Evolutionary conservation across 305 asterid genomes (phyloP), one percentile per base, ranked within the genome.

Genomic region (Euphrasia arctica): DNA sequence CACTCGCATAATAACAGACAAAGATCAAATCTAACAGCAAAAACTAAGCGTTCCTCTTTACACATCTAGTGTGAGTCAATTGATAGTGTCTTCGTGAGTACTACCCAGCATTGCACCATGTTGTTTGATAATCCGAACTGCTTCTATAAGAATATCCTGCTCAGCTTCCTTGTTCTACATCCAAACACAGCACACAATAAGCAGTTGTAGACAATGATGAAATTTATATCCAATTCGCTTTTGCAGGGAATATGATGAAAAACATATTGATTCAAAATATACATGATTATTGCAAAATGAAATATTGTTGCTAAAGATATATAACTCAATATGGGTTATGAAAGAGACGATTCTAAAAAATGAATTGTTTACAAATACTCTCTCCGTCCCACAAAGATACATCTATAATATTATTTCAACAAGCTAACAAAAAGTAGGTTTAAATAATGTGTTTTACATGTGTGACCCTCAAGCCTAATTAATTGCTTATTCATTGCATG

Each of bases 141-240:
- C 82, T 59, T 83, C 83, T 51, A 90, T 81, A 73, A 93, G 90
- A 75, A 93, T 74, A 66, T 82, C 85, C 66, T 93, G 92, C 75
- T 82, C 88, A 9, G 87, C 73, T 3, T 83, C 91, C 74, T 83
- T 86, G 77, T 78, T 82, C 99, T 93, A 51, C 54, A 83, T 57
- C 57, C 66, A 65, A 13, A 8, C 39, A 62, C 66, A 43, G 32
- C 68, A 55, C 10, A 67, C 6, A 71, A 56, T 52, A 42, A 54
- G 55, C 58, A 66, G 64, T 59, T 50, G 66, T 49, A 63, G 69
- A 28, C 50, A 61, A 29, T 39, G 45, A 9, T 39, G 45, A 8
- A 8, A 9, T 39, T 8, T 8, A 9, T 8, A 56, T 18, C 60
- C 58, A 66, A 61, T 14, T 0, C 9, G 15, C 2, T 12, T 18